A percentile compares a stretch with the other conserved stretches of the same genome.
phyloP scores from a whole-genome alignment of 1,284 basidiomycete species.

The Stereum hirsutum region DNA sequence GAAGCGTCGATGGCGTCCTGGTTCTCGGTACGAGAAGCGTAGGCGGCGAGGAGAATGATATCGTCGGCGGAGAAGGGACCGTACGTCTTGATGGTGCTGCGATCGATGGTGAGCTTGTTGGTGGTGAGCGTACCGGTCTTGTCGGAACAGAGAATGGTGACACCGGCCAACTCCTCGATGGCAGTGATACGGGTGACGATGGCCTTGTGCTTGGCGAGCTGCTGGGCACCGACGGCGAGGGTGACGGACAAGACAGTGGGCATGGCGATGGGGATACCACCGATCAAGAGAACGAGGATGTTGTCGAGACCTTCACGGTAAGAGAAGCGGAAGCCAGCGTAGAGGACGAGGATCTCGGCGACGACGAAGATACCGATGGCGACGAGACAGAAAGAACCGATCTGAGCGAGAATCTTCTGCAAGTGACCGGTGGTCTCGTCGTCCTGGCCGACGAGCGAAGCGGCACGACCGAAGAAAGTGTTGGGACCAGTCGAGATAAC shows the following conservation, averaged over 20 bases:
- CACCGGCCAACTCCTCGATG: conserved; percentile 94
- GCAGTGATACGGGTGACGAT: conserved; percentile 98
- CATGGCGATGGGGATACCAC: conserved; percentile 99
- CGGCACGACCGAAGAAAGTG: conserved; percentile 94
- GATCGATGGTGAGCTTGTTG: conserved; percentile 98
- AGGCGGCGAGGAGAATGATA: conserved; percentile 88
- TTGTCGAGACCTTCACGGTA: conserved; percentile 96
- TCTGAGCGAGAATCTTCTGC: conserved; percentile 95
- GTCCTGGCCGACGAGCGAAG: conserved; percentile 91
- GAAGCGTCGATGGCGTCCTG: conserved; percentile 95
- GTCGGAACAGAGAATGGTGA: conserved; percentile 95
- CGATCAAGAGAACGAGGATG: conserved; percentile 95
- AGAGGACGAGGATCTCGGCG: conserved; percentile 84
- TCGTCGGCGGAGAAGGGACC: conserved; percentile 84
- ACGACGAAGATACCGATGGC: conserved; percentile 91
- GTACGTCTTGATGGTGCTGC: conserved; percentile 87
- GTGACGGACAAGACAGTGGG: conserved; percentile 95
- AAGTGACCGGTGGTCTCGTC: conserved; percentile 96
- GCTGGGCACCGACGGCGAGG: conserved; percentile 95
- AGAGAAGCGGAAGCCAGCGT: conserved; percentile 78
- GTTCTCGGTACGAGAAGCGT: conserved; percentile 97
- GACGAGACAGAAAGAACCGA: conserved; percentile 92
- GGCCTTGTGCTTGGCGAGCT: conserved; percentile 97
- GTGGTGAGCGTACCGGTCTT: conserved; percentile 97
- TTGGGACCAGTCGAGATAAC: conserved; percentile 95